phyloP scores from a whole-genome alignment of 2,329 filamentous ascomycete genomes.

The Aspergillus vadensis region DNA sequence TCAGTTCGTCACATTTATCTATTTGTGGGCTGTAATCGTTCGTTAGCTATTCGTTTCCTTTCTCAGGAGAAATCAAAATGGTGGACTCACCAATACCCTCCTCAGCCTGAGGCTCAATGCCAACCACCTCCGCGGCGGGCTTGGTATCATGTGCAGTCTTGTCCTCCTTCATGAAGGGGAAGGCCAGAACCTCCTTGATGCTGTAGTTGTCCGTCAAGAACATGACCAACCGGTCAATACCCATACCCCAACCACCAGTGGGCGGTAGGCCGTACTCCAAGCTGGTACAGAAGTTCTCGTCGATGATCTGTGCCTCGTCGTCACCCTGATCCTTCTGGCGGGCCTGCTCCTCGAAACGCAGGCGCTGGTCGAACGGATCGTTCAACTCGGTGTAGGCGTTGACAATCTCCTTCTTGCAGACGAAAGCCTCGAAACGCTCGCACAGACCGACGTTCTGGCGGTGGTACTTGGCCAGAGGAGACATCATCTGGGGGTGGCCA shows the following conservation, averaged over 20 bases:
- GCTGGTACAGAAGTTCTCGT: constrained; percentile 90
- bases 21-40: constrained; percentile 38
- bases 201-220: constrained; percentile 94
- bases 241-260: constrained; percentile 95
- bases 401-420: constrained; percentile 94
- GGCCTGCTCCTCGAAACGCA: constrained; percentile 92
- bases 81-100: constrained; percentile 58
- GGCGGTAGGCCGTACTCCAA: constrained; percentile 91
- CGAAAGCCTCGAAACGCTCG: constrained; percentile 96
- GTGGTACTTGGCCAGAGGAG: constrained; percentile 93
- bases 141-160: constrained; percentile 51
- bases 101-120: constrained; percentile 59
- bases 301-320: constrained; percentile 92
- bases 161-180: constrained; percentile 98
- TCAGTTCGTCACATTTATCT: constrained; percentile 29
- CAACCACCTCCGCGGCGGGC: constrained; percentile 64
- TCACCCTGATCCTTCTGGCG: constrained; percentile 95
- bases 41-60: constrained; percentile 18
- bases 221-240: constrained; percentile 92
- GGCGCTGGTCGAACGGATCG: constrained; percentile 90
- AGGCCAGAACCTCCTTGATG: constrained; percentile 93
- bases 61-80: background rate
- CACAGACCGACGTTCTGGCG: constrained; percentile 79
- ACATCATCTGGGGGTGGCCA: constrained; percentile 87
- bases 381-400: constrained; percentile 99